phyloP scores from a whole-genome alignment of 2,329 filamentous ascomycete species.

The Epichloe glyceriae region DNA sequence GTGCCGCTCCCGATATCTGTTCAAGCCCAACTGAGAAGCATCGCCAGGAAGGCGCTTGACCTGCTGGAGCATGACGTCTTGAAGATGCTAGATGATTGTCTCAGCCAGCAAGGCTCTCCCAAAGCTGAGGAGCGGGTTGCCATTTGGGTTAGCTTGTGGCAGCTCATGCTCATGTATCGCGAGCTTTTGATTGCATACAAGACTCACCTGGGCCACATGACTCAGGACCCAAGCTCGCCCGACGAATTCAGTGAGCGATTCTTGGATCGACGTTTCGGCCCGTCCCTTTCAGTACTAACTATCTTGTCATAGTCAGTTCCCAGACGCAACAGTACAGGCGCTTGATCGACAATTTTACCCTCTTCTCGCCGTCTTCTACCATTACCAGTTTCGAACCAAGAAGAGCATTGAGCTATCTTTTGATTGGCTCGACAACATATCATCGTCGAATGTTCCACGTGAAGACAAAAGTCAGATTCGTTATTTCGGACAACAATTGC shows the following conservation, averaged over 20 bases:
- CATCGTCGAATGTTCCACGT: conserved; percentile 13
- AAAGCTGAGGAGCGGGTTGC: conserved; percentile 27
- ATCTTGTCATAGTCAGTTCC: conserved; percentile 7
- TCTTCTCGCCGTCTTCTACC: conserved; percentile 26
- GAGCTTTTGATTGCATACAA: conserved; percentile 25
- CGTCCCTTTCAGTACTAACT: background rate
- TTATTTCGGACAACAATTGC: conserved; percentile 17
- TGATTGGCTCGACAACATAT: conserved; percentile 22
- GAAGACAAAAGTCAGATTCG: conserved; percentile 16
- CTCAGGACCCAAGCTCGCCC: conserved; percentile 11
- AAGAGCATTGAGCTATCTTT: conserved; percentile 27
- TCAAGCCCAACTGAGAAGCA: conserved; percentile 26
- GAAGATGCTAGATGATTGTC: conserved; percentile 25
- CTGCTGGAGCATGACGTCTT: conserved; percentile 27
- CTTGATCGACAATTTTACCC: conserved; percentile 22
- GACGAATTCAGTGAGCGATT: conserved; percentile 7
- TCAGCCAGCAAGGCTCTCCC: conserved; percentile 25
- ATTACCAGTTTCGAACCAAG: conserved; percentile 28
- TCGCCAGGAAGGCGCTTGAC: conserved; percentile 25
- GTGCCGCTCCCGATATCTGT: conserved; percentile 25
- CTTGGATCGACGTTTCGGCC: background rate
- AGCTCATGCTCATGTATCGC: conserved; percentile 35
- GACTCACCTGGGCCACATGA: conserved; percentile 14
- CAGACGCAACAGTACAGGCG: conserved; percentile 14
- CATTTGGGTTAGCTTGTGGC: conserved; percentile 37